Conservation (phyloP, 2,329 filamentous ascomycete genomes). For the Metarhizium album region DNA sequence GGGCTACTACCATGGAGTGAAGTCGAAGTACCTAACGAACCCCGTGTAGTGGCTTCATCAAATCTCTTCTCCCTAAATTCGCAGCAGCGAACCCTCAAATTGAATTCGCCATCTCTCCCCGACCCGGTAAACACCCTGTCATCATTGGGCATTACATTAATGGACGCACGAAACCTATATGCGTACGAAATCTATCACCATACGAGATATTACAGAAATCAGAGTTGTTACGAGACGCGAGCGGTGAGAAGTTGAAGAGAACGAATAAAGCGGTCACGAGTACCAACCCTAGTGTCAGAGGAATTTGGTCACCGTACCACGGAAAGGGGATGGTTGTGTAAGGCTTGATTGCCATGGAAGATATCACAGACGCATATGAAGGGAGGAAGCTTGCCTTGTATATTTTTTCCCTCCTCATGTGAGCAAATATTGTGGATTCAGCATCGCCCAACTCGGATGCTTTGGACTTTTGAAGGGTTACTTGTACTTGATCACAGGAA, state of each 20-base stretch:
- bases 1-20: not conserved
- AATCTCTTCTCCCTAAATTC: constrained; percentile 64
- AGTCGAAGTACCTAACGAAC: not conserved
- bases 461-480: constrained; percentile 3
- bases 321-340: constrained; percentile 46
- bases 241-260: constrained; percentile 60
- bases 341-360: constrained; percentile 5
- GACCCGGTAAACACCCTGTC: constrained; percentile 81
- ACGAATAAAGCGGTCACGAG: constrained; percentile 54
- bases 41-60: constrained; percentile 62
- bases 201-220: constrained; percentile 74
- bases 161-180: constrained; percentile 73
- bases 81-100: constrained; percentile 73
- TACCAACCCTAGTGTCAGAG: constrained; percentile 55
- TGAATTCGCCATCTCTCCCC: constrained; percentile 84
- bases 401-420: constrained; percentile 17
- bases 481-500: not conserved
- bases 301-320: constrained; percentile 62
- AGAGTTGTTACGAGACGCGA: constrained; percentile 60
- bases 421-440: constrained; percentile 10
- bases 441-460: constrained; percentile 19
- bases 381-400: constrained; percentile 9
- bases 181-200: constrained; percentile 75
- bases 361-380: constrained; percentile 2
- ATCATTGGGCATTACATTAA: constrained; percentile 90